Percentiles rank a stretch among this genome's conserved stretches.
Conservation (phyloP, 2,329 filamentous ascomycete genomes). For the Fulvia fulva region DNA sequence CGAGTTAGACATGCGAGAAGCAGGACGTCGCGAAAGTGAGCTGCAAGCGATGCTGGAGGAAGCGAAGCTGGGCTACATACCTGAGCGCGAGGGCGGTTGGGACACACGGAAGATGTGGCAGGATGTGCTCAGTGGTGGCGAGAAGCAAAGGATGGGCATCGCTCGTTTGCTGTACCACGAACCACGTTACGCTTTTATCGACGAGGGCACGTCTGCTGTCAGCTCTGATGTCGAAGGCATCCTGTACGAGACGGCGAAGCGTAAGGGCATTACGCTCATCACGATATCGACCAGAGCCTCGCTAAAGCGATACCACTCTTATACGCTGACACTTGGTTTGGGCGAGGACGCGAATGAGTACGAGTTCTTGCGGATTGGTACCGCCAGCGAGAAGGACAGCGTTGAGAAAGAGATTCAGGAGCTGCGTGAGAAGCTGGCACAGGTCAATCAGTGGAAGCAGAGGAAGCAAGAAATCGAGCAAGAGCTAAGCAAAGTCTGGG, state of each 20-base stretch:
- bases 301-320: conserved; percentile 92
- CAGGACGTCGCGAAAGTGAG: conserved; percentile 71
- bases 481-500: conserved; percentile 67
- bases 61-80: conserved; percentile 81
- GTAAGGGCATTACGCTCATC: conserved; percentile 88
- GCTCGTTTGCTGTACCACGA: conserved; percentile 91
- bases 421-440: conserved; percentile 70
- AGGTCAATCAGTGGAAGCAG: conserved; percentile 79
- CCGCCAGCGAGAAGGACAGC: conserved; percentile 84
- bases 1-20: conserved; percentile 86
- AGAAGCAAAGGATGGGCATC: conserved; percentile 94
- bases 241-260: conserved; percentile 88
- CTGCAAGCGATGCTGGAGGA: conserved; percentile 75
- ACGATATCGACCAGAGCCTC: conserved; percentile 93
- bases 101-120: conserved; percentile 98
- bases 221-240: conserved; percentile 91
- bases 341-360: conserved; percentile 81
- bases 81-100: conserved; percentile 90
- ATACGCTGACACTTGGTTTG: conserved; percentile 77
- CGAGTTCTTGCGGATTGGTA: conserved; percentile 92
- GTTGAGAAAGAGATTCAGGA: conserved; percentile 89
- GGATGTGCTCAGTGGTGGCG: conserved; percentile 91
- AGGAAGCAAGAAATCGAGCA: conserved; percentile 75
- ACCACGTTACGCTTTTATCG: conserved; percentile 87
- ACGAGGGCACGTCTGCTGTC: conserved; percentile 92